phyloP scores from a whole-genome alignment of 768 basidiomycete species.

The Galerina marginata region DNA sequence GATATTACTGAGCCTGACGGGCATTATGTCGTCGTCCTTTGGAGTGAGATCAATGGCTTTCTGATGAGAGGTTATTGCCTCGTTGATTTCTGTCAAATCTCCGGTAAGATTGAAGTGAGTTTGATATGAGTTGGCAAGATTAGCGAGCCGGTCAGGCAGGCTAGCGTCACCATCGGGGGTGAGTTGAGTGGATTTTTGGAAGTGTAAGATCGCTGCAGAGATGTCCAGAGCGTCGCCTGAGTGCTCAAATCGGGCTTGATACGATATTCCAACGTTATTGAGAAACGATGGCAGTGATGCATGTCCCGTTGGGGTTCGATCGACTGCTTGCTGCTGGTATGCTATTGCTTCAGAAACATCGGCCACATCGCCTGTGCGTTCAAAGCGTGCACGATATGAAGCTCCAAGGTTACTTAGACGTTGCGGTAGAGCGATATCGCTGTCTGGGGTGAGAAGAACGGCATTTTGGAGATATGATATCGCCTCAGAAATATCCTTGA shows the following conservation, averaged over 20 bases:
- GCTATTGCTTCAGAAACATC: slow-evolving; percentile 14
- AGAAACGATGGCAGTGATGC: slow-evolving; percentile 2
- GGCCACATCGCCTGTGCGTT: slow-evolving; percentile 6
- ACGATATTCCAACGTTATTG: slow-evolving; percentile 14
- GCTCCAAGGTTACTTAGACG: slow-evolving; percentile 12
- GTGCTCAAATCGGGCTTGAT: background rate
- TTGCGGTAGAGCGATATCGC: background rate
- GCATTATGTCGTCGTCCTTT: no score
- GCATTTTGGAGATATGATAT: slow-evolving; percentile 19
- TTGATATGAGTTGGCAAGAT: background rate
- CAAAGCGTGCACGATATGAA: slow-evolving; percentile 16
- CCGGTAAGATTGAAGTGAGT: background rate
- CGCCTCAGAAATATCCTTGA: slow-evolving; percentile 19
- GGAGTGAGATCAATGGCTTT: no score
- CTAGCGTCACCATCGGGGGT: background rate
- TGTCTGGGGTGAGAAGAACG: slow-evolving; percentile 12
- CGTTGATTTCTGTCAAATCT: background rate
- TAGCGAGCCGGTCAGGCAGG: background rate
- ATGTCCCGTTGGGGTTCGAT: slow-evolving; percentile 21
- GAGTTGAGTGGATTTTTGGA: background rate
- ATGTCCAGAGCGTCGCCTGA: background rate
- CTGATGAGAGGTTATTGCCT: background rate
- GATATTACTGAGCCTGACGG: no score
- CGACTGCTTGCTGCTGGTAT: slow-evolving; percentile 8
- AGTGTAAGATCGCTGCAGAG: background rate